Percentiles rank a stretch among this genome's conserved stretches.
Conservation (phyloP, 305 asterid species). For the Solanum aculeatissimum region DNA sequence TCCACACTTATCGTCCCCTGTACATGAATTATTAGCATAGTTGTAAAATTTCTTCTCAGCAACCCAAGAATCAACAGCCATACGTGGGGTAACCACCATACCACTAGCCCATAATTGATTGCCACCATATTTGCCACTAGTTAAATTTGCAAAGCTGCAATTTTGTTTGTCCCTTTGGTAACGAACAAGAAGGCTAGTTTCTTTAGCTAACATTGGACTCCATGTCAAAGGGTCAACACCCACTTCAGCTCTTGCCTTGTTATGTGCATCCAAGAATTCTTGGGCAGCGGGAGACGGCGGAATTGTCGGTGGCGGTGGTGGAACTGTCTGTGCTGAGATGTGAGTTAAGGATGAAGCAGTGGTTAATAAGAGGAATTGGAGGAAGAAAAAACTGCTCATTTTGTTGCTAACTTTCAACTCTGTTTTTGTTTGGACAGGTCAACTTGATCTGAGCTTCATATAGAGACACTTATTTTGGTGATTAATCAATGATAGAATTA, state of each 20-base stretch:
- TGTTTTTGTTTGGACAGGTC: neutral
- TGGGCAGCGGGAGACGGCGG: slow-evolving; percentile 8
- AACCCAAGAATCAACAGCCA: slow-evolving; percentile 65
- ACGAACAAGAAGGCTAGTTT: slow-evolving; percentile 54
- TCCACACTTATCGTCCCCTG: slow-evolving; percentile 47
- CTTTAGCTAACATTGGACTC: slow-evolving; percentile 51
- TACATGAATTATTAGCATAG: slow-evolving; percentile 53
- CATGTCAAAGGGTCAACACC: slow-evolving; percentile 70
- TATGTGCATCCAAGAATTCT: slow-evolving; percentile 59
- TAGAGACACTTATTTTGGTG: neutral
- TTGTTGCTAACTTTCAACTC: neutral
- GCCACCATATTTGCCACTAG: slow-evolving; percentile 47
- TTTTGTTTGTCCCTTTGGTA: slow-evolving; percentile 54
- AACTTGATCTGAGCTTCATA: neutral
- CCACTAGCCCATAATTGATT: slow-evolving; percentile 77
- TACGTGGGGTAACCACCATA: slow-evolving; percentile 23
- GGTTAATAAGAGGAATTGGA: neutral
- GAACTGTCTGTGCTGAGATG: neutral
- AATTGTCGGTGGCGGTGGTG: slow-evolving; percentile 3
- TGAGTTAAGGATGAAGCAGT: neutral
- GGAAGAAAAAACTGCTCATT: neutral
- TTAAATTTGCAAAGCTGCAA: slow-evolving; percentile 58
- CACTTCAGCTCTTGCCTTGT: slow-evolving; percentile 60
- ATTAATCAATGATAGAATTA: neutral
- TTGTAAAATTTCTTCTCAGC: slow-evolving; percentile 60